These are phyloP conservation scores for Cetradonia linearis DNA, from an alignment of 495 filamentous ascomycete species.

Conservation along the genomic window DNA sequence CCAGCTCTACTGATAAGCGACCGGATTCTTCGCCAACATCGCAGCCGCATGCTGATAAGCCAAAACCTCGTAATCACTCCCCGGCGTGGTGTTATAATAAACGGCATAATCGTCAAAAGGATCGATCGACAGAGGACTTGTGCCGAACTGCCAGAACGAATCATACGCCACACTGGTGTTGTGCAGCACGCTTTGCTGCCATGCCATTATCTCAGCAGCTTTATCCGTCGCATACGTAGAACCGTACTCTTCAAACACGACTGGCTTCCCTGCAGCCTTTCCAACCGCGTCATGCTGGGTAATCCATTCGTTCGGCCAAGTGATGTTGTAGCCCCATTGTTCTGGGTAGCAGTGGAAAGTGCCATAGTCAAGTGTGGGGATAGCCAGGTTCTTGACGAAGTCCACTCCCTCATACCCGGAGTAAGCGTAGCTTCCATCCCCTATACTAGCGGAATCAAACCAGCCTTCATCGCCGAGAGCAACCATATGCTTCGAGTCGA, in stretches of 20 bases:
- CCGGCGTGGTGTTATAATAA: constrained; percentile 17
- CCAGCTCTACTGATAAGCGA: constrained; percentile 2
- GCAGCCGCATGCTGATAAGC: constrained; percentile 18
- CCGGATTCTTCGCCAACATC: constrained; percentile 22
- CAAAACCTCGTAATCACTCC: constrained; percentile 18
- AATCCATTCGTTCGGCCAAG: constrained; percentile 50
- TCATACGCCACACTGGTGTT: constrained; percentile 44
- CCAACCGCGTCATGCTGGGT: constrained; percentile 48
- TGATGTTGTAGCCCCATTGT: constrained; percentile 35
- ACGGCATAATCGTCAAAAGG: constrained; percentile 24
- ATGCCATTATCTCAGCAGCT: constrained; percentile 37
- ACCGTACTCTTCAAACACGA: constrained; percentile 59
- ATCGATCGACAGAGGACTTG: constrained; percentile 12
- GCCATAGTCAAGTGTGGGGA: constrained; percentile 54
- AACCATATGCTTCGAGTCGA: constrained; percentile 59
- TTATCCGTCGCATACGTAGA: constrained; percentile 11
- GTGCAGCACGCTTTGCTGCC: constrained; percentile 47
- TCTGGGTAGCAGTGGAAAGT: constrained; percentile 59
- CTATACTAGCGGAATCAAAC: constrained; percentile 33
- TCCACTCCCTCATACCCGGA: constrained; percentile 49
- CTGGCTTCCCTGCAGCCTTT: constrained; percentile 49
- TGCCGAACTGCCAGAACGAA: constrained; percentile 58
- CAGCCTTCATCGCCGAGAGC: constrained; percentile 49
- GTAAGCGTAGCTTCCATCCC: constrained; percentile 50
- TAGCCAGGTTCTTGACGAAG: constrained; percentile 48